A percentile compares a stretch with the other conserved stretches of the same genome.
Conservation (phyloP, 2,329 filamentous ascomycete species). For the Gremmenia infestans region DNA sequence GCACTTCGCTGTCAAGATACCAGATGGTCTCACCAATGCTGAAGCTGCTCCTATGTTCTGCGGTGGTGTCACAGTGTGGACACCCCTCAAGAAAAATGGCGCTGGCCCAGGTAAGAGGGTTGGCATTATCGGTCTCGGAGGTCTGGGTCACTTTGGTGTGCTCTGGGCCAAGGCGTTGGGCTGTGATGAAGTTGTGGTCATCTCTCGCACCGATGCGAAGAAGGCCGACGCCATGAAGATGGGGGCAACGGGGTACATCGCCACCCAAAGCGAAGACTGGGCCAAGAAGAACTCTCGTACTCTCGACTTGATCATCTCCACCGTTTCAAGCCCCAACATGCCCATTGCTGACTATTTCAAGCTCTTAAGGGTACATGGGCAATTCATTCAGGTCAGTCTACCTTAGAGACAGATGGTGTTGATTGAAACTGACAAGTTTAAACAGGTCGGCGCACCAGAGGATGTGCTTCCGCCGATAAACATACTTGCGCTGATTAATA, state of each 20-base stretch:
- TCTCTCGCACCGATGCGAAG: conserved; percentile 57
- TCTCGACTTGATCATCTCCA: conserved; percentile 56
- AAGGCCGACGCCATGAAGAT: conserved; percentile 54
- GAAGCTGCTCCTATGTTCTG: conserved; percentile 67
- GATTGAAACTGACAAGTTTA: not conserved
- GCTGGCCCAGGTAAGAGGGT: conserved; percentile 67
- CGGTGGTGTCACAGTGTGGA: conserved; percentile 70
- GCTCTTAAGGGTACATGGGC: conserved; percentile 54
- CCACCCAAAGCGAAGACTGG: conserved; percentile 56
- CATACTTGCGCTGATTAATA: conserved; percentile 52
- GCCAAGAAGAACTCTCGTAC: conserved; percentile 45
- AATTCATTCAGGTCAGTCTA: conserved; percentile 48
- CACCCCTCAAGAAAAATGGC: conserved; percentile 61
- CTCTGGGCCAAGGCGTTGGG: conserved; percentile 67
- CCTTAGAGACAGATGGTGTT: not conserved
- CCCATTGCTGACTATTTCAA: conserved; percentile 56
- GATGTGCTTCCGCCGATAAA: conserved; percentile 48
- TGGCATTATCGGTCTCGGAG: conserved; percentile 67
- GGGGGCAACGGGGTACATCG: conserved; percentile 52
- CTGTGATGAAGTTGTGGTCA: conserved; percentile 59
- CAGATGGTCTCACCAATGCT: conserved; percentile 45
- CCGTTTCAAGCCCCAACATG: conserved; percentile 54
- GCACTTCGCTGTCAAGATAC: conserved; percentile 57
- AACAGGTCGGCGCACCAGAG: conserved; percentile 56
- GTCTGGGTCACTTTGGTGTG: conserved; percentile 68